Percentiles rank a stretch among this genome's conserved stretches.
Conservation (phyloP, 108 stramenopile species). For the Discostella stelligeroides region DNA sequence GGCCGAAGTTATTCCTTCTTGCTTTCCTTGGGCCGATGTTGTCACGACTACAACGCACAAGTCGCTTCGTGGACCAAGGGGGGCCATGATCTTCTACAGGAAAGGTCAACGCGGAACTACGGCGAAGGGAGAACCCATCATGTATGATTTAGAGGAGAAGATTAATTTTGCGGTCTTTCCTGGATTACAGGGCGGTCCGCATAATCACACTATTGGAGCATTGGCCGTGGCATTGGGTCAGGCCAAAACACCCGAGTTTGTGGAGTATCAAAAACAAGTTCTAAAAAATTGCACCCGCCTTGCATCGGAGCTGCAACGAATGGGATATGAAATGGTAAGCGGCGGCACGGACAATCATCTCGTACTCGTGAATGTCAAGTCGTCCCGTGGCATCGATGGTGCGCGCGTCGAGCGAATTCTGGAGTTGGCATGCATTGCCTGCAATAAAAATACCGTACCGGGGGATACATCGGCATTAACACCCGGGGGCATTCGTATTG, state of each 20-base stretch:
- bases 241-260: slow-evolving; percentile 91
- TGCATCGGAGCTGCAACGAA: slow-evolving; percentile 71
- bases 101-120: slow-evolving; percentile 84
- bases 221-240: slow-evolving; percentile 96
- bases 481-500: slow-evolving; percentile 99
- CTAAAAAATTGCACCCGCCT: slow-evolving; percentile 80
- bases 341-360: slow-evolving; percentile 99
- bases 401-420: slow-evolving; percentile 98
- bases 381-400: slow-evolving; percentile 89
- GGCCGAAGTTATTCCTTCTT: slow-evolving; percentile 94
- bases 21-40: slow-evolving; percentile 98
- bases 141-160: slow-evolving; percentile 96
- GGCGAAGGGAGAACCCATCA: slow-evolving; percentile 95
- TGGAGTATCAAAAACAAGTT: slow-evolving; percentile 95
- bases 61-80: slow-evolving; percentile 98
- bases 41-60: slow-evolving; percentile 99
- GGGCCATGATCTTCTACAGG: slow-evolving; percentile 99
- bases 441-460: slow-evolving; percentile 97
- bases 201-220: slow-evolving; percentile 99
- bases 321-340: slow-evolving; percentile 95
- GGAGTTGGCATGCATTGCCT: slow-evolving; percentile 95
- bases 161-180: slow-evolving; percentile 99
- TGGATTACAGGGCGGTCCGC: slow-evolving; percentile 98
- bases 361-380: slow-evolving; percentile 96
- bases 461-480: slow-evolving; percentile 94